phyloP scores from a whole-genome alignment of 2,329 filamentous ascomycete genomes.

The Xylariaceae sp. region DNA sequence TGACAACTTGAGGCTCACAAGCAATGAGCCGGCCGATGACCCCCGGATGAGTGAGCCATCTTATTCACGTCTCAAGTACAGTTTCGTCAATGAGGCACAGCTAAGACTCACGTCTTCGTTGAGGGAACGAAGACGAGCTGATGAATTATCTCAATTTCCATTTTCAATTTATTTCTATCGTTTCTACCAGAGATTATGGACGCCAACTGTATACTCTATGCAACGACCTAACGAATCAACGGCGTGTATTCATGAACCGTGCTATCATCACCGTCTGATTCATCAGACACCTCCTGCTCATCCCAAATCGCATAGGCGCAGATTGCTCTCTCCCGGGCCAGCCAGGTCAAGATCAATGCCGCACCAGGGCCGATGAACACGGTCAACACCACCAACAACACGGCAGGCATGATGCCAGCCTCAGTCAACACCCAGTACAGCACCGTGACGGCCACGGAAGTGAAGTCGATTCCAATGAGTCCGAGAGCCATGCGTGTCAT shows the following conservation, averaged over 20 bases:
- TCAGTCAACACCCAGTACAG: conserved; percentile 52
- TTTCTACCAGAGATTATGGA: neutral
- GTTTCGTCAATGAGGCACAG: no score
- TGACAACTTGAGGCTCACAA: no score
- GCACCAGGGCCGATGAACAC: conserved; percentile 35
- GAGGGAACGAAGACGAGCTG: neutral
- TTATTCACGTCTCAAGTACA: no score
- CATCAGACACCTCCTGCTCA: conserved; percentile 5
- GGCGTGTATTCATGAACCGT: conserved; percentile 21
- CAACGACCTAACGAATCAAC: conserved; percentile 6
- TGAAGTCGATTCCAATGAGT: conserved; percentile 44
- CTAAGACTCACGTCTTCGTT: no score
- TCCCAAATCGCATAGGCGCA: conserved; percentile 1
- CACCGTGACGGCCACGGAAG: conserved; percentile 43
- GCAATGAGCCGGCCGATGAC: no score
- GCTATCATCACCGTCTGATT: conserved; percentile 17
- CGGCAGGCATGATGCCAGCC: conserved; percentile 38
- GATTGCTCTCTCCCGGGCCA: conserved; percentile 23
- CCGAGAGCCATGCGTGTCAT: conserved; percentile 44
- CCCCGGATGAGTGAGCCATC: no score
- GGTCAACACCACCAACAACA: conserved; percentile 26
- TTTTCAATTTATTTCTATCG: no score
- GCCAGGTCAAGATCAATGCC: conserved; percentile 30
- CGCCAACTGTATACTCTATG: neutral
- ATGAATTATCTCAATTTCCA: neutral